A percentile compares a stretch with the other conserved stretches of the same genome.
These are phyloP conservation scores for Naganishia cerealis DNA, from an alignment of 1,284 basidiomycete genomes.

Conservation along the genomic window DNA sequence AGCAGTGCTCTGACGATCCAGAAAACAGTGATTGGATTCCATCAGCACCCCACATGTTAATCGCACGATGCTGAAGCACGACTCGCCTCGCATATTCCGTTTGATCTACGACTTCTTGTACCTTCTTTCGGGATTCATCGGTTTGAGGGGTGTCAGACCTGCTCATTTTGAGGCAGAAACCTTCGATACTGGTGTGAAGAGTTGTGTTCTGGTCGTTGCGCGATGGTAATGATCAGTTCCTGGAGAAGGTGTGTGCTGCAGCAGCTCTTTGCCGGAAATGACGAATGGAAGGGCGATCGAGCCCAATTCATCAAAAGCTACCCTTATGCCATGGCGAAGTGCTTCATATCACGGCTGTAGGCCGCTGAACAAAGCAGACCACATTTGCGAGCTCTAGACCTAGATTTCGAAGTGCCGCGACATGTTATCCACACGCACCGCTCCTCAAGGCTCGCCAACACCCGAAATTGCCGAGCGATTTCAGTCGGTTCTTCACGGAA, in stretches of 20 bases:
- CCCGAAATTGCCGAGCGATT: not conserved
- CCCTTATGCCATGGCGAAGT: too few relatives aligned
- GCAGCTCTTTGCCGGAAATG: slow-evolving; percentile 10
- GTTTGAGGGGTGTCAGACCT: not conserved
- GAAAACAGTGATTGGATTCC: not conserved
- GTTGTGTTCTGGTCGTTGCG: not conserved
- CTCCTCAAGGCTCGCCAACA: not conserved
- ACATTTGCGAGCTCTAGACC: too few relatives aligned
- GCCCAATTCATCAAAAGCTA: too few relatives aligned
- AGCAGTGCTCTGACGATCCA: not conserved
- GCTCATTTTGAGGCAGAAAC: not conserved
- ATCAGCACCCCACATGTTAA: not conserved
- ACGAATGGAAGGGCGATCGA: slow-evolving; percentile 1
- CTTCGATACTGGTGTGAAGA: too few relatives aligned
- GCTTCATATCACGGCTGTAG: too few relatives aligned
- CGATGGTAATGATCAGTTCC: not conserved
- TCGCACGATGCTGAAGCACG: not conserved
- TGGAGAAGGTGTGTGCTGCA: too few relatives aligned
- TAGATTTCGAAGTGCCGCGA: not conserved
- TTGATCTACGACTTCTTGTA: slow-evolving; percentile 17
- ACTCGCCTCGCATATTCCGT: slow-evolving; percentile 28
- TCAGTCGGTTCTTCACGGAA: slow-evolving; percentile 4
- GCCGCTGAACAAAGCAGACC: too few relatives aligned
- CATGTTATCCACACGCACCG: not conserved
- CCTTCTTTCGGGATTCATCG: not conserved